These are phyloP conservation scores for Amanita phalloides DNA, from an alignment of 768 basidiomycete genomes.

Conservation along the genomic window DNA sequence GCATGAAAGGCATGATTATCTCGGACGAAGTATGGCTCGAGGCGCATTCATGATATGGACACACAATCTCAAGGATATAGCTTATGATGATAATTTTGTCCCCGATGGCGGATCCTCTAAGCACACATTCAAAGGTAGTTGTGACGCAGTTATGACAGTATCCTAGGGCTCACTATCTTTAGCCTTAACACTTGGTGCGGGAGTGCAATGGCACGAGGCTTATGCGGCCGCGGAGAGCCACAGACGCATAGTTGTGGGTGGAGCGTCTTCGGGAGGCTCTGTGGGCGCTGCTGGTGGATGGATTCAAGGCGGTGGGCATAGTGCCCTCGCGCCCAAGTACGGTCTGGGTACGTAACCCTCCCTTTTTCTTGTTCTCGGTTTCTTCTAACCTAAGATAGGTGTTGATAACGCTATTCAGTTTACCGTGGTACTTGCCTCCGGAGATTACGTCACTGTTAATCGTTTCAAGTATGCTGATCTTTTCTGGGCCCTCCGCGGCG, in stretches of 20 bases:
- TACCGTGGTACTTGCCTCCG: constrained; percentile 21
- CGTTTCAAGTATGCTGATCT: too few species aligned
- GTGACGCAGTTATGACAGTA: neutral
- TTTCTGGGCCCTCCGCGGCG: constrained; percentile 11
- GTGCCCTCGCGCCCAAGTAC: neutral
- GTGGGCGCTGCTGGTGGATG: too few species aligned
- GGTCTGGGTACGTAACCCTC: neutral
- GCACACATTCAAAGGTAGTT: constrained; percentile 5
- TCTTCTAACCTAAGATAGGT: constrained; percentile 14
- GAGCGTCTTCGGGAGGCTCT: too few species aligned
- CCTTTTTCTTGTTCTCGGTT: neutral
- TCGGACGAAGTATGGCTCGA: constrained; percentile 32
- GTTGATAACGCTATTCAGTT: constrained; percentile 39
- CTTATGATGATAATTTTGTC: constrained; percentile 17
- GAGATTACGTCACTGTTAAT: too few species aligned
- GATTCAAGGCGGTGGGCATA: constrained; percentile 28
- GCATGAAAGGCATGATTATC: constrained; percentile 26
- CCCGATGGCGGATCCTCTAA: constrained; percentile 21
- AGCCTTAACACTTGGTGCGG: constrained; percentile 27
- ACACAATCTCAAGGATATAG: constrained; percentile 22
- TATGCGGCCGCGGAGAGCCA: constrained; percentile 25
- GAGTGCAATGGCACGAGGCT: constrained; percentile 36
- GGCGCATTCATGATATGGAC: constrained; percentile 31
- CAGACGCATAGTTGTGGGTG: too few species aligned
- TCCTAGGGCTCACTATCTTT: neutral